phyloP scores from a whole-genome alignment of 352 stramenopile species.

The Thalassiosira livingstoniorum region DNA sequence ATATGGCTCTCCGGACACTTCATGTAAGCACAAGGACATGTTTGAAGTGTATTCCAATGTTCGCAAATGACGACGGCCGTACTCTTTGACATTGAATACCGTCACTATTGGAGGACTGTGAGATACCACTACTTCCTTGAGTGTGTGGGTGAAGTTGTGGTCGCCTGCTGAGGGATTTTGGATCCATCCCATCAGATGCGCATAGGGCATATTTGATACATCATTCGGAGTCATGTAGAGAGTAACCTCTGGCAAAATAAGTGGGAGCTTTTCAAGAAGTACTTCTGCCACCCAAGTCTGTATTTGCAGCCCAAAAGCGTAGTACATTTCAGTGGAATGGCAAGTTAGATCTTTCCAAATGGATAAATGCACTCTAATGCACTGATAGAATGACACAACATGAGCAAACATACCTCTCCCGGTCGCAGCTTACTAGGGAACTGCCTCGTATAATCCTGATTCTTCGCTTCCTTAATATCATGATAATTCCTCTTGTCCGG shows the following conservation, averaged over 20 bases:
- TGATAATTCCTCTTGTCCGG: slow-evolving; percentile 85
- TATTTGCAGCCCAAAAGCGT: no score
- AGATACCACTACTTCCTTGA: slow-evolving; percentile 98
- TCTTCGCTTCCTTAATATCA: slow-evolving; percentile 73
- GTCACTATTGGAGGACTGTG: slow-evolving; percentile 92
- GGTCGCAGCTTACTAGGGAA: slow-evolving; percentile 80
- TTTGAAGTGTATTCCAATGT: slow-evolving; percentile 98
- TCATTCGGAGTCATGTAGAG: slow-evolving; percentile 83
- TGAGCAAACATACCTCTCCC: no score
- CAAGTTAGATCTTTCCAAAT: no score
- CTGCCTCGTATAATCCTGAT: slow-evolving; percentile 78
- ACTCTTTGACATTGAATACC: slow-evolving; percentile 96
- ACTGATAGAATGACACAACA: no score
- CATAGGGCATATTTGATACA: slow-evolving; percentile 78
- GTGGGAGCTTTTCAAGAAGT: slow-evolving; percentile 81
- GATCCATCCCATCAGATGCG: slow-evolving; percentile 83
- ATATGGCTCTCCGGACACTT: slow-evolving; percentile 88
- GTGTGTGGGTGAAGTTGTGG: slow-evolving; percentile 85
- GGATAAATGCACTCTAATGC: no score
- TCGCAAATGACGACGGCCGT: slow-evolving; percentile 95
- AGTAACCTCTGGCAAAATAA: slow-evolving; percentile 81
- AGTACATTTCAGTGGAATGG: no score
- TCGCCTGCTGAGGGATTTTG: slow-evolving; percentile 74
- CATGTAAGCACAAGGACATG: slow-evolving; percentile 92
- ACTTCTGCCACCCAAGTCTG: slow-evolving; percentile 84